Evolutionary conservation across 2,329 filamentous ascomycete species (phyloP), one percentile per base, ranked within the genome.

Genomic region (Nemania sp.): DNA sequence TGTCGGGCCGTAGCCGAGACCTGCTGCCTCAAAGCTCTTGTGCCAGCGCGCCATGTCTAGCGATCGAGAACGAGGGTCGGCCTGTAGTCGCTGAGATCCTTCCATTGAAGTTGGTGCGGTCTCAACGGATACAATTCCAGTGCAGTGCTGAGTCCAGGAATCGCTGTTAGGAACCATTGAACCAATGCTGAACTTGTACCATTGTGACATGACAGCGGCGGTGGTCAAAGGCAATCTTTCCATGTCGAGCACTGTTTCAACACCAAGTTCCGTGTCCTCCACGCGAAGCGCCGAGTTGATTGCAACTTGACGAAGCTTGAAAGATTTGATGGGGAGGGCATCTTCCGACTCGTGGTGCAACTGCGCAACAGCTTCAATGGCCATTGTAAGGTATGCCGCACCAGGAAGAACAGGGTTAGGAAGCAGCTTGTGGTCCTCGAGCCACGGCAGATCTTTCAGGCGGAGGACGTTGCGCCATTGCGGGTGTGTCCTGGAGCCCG

Each of bases 211-310:
- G 11, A 19, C 30, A 11, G 20, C 20, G 1, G 53, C n/a, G 14
- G 39, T 39, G 0, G 39, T 48, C 36, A 49, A 22, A 1, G 52
- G 14, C 15, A 53, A 19, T 22, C n/a, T 53, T 48, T 48, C 45
- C 56, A 59, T 53, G 36, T 53, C 33, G 5, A 59, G 23, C 12
- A 59, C 31, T 1, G 40, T 56, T 42, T 59, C 56, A n/a, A 54
- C 49, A 7, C 56, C 52, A 6, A 50, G 22, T 9, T 50, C 52
- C 7, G 15, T 42, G 20, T 59, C 48, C 41, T 56, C 33, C n/a
- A 59, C 6, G 5, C 26, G 12, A 7, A 59, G 34, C 20, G 56
- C 33, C 0, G 52, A 59, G 20, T 36, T 59, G 22, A 59, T 48
- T 11, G 56, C 33, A 15, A 51, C 49, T 6, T 53, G 17, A 3